phyloP scores from a whole-genome alignment of 75 land plant species.

The Cupressus sempervirens region DNA sequence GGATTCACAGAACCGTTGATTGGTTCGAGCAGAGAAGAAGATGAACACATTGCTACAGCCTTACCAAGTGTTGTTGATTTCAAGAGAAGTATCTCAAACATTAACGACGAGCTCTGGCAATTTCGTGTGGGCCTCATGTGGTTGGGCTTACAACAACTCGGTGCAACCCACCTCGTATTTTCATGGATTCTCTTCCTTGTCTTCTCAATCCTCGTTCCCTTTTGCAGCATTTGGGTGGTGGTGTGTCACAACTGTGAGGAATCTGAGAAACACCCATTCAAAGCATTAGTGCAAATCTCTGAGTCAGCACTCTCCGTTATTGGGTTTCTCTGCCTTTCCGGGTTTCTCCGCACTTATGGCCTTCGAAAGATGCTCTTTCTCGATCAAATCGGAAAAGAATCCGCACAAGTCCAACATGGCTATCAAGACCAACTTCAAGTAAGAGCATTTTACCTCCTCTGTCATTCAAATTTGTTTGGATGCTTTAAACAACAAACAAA shows the following conservation, averaged over 20 bases:
- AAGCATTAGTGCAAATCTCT: constrained; percentile 55
- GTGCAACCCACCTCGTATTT: constrained; percentile 15
- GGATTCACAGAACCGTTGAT: background rate
- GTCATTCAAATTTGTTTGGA: background rate
- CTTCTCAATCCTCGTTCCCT: constrained; percentile 41
- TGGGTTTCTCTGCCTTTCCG: constrained; percentile 60
- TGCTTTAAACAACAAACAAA: background rate
- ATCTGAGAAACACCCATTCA: constrained; percentile 50
- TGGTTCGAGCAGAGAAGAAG: background rate
- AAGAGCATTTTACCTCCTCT: background rate
- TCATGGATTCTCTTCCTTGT: constrained; percentile 69
- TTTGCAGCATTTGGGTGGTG: constrained; percentile 39
- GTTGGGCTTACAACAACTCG: constrained; percentile 69
- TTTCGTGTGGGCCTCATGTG: constrained; percentile 56
- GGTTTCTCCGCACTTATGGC: constrained; percentile 44
- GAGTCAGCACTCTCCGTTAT: constrained; percentile 42
- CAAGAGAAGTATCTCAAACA: constrained; percentile 12
- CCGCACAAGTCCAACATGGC: constrained; percentile 37
- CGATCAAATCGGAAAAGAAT: constrained; percentile 44
- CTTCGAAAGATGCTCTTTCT: constrained; percentile 62
- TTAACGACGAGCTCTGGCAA: constrained; percentile 51
- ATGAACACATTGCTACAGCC: background rate
- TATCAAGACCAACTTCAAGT: constrained; percentile 61
- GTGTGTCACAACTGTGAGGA: constrained; percentile 39
- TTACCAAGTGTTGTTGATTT: background rate